These are phyloP conservation scores for Fimicolochytrium jonesii DNA, from an alignment of 192 early-diverging fungal species.

Conservation along the genomic window DNA sequence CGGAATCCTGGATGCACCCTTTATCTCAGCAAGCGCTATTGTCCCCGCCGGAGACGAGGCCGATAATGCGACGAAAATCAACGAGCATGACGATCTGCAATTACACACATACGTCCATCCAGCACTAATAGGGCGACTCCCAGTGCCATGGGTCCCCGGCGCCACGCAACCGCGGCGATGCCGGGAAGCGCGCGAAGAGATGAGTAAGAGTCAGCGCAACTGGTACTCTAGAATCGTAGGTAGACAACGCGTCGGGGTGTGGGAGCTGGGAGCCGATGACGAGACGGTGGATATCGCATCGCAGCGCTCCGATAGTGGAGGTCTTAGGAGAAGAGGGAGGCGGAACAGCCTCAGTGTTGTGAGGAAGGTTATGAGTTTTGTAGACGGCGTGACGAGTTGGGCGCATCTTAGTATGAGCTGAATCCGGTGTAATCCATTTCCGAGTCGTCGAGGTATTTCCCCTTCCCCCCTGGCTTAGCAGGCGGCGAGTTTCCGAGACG, in stretches of 20 bases:
- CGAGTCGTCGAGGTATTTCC: background rate
- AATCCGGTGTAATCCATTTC: background rate
- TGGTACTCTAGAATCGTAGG: constrained; percentile 31
- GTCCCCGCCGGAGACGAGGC: constrained; percentile 42
- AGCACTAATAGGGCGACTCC: constrained; percentile 47
- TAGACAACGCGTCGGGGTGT: constrained; percentile 28
- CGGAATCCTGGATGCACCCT: constrained; percentile 45
- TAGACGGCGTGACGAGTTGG: constrained; percentile 38
- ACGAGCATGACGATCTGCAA: constrained; percentile 38
- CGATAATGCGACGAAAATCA: background rate
- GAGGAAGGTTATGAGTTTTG: constrained; percentile 28
- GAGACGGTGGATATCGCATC: background rate
- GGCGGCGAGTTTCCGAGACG: background rate
- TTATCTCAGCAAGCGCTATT: constrained; percentile 27
- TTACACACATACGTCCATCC: constrained; percentile 50
- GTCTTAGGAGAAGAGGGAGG: constrained; percentile 1
- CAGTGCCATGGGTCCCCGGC: constrained; percentile 41
- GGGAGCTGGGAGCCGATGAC: constrained; percentile 1
- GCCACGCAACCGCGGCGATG: constrained; percentile 26
- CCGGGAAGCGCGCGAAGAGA: constrained; percentile 32
- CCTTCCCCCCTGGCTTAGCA: background rate
- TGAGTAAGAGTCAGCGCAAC: constrained; percentile 21
- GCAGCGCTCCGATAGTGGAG: background rate
- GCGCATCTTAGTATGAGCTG: constrained; percentile 30
- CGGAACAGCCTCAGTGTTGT: constrained; percentile 3